These are phyloP conservation scores for Dichomitus squalens DNA, from an alignment of 1,284 basidiomycete species.

Conservation along the genomic window DNA sequence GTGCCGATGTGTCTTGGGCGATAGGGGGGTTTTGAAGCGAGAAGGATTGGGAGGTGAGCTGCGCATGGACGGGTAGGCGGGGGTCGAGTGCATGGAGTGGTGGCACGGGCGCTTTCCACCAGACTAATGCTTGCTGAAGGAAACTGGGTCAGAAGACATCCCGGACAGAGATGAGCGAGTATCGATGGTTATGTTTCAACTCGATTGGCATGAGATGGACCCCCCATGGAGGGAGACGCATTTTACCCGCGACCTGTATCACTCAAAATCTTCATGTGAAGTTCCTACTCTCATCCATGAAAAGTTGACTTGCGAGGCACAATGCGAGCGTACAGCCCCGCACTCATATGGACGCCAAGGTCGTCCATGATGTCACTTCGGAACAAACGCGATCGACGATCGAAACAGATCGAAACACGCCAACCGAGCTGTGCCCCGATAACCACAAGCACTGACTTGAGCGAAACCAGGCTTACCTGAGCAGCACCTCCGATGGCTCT, in stretches of 20 bases:
- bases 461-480: constrained; percentile 46
- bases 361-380: neutral
- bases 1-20: constrained; percentile 76
- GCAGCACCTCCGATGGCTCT: constrained; percentile 75
- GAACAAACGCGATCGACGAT: neutral
- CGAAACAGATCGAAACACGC: neutral
- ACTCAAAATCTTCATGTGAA: too few species aligned
- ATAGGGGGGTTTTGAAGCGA: constrained; percentile 76
- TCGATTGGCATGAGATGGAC: too few species aligned
- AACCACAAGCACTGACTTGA: neutral
- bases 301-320: too few species aligned
- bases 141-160: constrained; percentile 5
- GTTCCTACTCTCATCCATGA: too few species aligned
- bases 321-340: too few species aligned
- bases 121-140: constrained; percentile 72
- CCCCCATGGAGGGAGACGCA: too few species aligned
- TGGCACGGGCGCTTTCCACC: constrained; percentile 76
- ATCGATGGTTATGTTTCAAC: too few species aligned
- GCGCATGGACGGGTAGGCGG: constrained; percentile 61
- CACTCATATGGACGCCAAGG: too few species aligned
- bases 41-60: constrained; percentile 68
- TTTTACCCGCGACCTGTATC: too few species aligned
- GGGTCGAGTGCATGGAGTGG: constrained; percentile 70
- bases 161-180: too few species aligned
- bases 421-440: neutral